Percentiles rank a stretch among this genome's conserved stretches.
These are phyloP conservation scores for Yamadazyma spencermartinsiae DNA, from an alignment of 1,139 yeast genomes.

Conservation along the genomic window DNA sequence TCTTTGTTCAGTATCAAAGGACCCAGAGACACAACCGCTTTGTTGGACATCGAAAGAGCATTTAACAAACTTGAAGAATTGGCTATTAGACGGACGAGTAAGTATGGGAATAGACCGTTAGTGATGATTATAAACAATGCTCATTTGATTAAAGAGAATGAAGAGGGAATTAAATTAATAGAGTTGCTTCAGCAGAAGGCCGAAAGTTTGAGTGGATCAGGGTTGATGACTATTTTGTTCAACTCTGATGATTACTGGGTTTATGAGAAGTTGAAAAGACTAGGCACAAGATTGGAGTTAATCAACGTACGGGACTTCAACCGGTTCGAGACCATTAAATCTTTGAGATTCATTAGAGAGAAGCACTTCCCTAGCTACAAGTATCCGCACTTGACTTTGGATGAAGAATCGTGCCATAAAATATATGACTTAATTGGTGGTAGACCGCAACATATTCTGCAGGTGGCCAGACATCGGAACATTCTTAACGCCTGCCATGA, in stretches of 20 bases:
- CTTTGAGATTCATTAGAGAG: slow-evolving; percentile 55
- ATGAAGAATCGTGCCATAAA: slow-evolving; percentile 46
- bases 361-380: slow-evolving; percentile 36
- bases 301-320: slow-evolving; percentile 69
- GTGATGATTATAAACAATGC: slow-evolving; percentile 72
- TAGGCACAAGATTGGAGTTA: slow-evolving; percentile 75
- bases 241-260: slow-evolving; percentile 89
- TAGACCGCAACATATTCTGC: slow-evolving; percentile 77
- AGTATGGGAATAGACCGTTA: slow-evolving; percentile 50
- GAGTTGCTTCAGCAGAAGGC: slow-evolving; percentile 84
- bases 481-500: slow-evolving; percentile 65
- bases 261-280: slow-evolving; percentile 69
- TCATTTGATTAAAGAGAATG: slow-evolving; percentile 73
- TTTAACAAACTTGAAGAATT: slow-evolving; percentile 74
- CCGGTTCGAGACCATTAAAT: slow-evolving; percentile 55
- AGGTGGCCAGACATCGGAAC: slow-evolving; percentile 67
- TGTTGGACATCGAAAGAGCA: slow-evolving; percentile 80
- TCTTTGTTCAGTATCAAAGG: slow-evolving; percentile 80
- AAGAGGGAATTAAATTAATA: slow-evolving; percentile 67
- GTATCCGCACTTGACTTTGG: slow-evolving; percentile 36
- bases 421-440: slow-evolving; percentile 79
- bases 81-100: slow-evolving; percentile 52
- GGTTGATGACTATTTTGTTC: slow-evolving; percentile 72
- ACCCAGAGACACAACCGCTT: slow-evolving; percentile 82
- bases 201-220: slow-evolving; percentile 73